Conservation (phyloP, 2,329 filamentous ascomycete species). For the Diaporthe caulivora region DNA sequence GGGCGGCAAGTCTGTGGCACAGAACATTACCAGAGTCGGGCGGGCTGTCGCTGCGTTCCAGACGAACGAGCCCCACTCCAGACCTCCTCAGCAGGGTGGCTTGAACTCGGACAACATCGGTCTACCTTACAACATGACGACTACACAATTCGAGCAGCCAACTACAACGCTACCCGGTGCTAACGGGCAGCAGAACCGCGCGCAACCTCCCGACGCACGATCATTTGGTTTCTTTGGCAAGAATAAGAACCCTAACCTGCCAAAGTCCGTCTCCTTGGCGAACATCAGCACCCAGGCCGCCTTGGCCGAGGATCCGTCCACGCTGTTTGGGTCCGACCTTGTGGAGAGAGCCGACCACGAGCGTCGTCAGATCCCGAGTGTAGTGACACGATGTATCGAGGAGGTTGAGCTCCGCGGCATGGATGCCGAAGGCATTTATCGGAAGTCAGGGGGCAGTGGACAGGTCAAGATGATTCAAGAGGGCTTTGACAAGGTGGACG, state of each 20-base stretch:
- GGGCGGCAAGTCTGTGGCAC: constrained; percentile 91
- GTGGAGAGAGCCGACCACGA: constrained; percentile 88
- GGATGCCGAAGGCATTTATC: constrained; percentile 97
- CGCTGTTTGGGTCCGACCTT: constrained; percentile 90
- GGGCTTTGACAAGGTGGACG: constrained; percentile 87
- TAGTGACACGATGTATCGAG: constrained; percentile 94
- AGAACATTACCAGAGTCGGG: constrained; percentile 94
- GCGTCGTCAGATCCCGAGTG: constrained; percentile 87
- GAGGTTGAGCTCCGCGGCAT: constrained; percentile 97
- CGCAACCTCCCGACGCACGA: constrained; percentile 57
- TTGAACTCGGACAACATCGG: constrained; percentile 74
- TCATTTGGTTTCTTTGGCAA: constrained; percentile 77
- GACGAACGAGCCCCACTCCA: constrained; percentile 40
- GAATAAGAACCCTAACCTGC: constrained; percentile 62
- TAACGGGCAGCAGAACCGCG: constrained; percentile 43
- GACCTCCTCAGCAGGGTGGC: constrained; percentile 58
- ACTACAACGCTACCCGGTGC: constrained; percentile 43
- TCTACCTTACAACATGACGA: constrained; percentile 78
- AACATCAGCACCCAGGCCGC: constrained; percentile 53
- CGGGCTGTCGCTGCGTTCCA: constrained; percentile 85
- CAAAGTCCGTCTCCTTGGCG: constrained; percentile 62
- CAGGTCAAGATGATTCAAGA: constrained; percentile 92
- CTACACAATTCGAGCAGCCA: constrained; percentile 65
- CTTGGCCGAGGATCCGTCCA: constrained; percentile 65
- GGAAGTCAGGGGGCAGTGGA: constrained; percentile 93